phyloP scores from a whole-genome alignment of 2,329 filamentous ascomycete species.

The Talaromyces sp. region DNA sequence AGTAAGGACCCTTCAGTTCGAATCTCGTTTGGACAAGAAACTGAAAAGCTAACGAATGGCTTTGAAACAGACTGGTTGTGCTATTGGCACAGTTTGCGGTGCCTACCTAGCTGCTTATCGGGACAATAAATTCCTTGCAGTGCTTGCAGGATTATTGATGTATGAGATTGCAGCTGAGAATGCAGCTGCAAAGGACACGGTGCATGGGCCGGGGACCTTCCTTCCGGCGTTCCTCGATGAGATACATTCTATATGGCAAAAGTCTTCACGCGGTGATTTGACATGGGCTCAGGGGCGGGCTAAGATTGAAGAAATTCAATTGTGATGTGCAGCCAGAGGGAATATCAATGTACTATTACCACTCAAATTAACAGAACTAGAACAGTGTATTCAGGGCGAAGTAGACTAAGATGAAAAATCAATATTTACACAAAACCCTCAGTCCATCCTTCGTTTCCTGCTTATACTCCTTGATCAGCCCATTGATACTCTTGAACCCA shows the following conservation, averaged over 20 bases:
- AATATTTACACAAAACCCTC: conserved; percentile 60
- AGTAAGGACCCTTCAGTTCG: conserved; percentile 24
- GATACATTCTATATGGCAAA: conserved; percentile 44
- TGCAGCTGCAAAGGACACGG: conserved; percentile 54
- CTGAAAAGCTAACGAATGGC: not conserved
- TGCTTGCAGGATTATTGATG: conserved; percentile 66
- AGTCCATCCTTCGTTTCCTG: conserved; percentile 65
- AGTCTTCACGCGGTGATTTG: conserved; percentile 27
- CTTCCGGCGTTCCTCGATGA: conserved; percentile 79
- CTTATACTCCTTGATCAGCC: conserved; percentile 71
- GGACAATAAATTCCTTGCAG: conserved; percentile 64
- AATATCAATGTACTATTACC: not conserved
- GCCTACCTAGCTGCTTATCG: conserved; percentile 63
- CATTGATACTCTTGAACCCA: conserved; percentile 66
- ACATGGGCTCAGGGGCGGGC: conserved; percentile 35
- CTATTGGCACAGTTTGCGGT: conserved; percentile 74
- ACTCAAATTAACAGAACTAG: not conserved
- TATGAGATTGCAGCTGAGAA: conserved; percentile 73
- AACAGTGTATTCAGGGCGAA: not conserved
- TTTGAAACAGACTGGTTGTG: conserved; percentile 62
- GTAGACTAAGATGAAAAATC: not conserved
- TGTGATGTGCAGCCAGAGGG: conserved; percentile 16
- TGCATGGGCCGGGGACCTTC: conserved; percentile 79
- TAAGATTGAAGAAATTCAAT: conserved; percentile 30
- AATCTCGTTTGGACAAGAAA: not conserved